Base-by-base conservation (phyloP, 2,329 filamentous ascomycete species). In the Knoxdaviesia capensis region DNA sequence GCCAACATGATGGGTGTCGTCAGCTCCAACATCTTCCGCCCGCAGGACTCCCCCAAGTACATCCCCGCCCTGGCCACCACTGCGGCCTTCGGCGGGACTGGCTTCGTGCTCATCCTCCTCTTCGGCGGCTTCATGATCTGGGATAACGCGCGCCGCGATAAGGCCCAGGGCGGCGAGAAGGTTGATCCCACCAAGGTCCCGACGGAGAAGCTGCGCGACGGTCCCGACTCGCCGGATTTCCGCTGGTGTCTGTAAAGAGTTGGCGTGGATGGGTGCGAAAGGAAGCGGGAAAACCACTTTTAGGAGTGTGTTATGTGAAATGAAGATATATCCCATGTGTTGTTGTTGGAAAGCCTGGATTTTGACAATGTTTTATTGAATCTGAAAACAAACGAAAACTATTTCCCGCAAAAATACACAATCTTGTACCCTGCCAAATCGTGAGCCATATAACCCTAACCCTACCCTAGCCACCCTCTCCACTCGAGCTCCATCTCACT, bases 1-100 rank as follows among this genome's bases (percentile, higher is more conserved):
- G 81, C 80, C 4, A 87, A 87, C 48, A 54, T 85, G 34, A 86
- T 86, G 77, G 78, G 78, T 6, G 61, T 83, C 1, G 75, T 83
- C 0, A 66, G 64, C 6, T 72, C 67, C 44, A 81, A 83, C 50
- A 78, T 84, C 47, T 85, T 83, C 59, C 65, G 68, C 3, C 60
- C 66, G 33, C 58, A 71, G 47, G 74, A 80, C 49, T 70, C 69
- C 7, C 79, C 78, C 0, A 72, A 77, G 49, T 83, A 83, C 50
- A 65, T 73, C 44, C 75, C 61, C 1, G 78, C 78, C 0, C 55
- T 83, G 36, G 68, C 73, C 33, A 81, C 75, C 0, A 79, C 72
- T 1, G 75, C 74, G 1, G 64, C 64, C 0, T 80, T 80, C 57
- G 78, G 78, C 0, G 77, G 66, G 0, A 61, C 60, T 0, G 79